Evolutionary conservation across 805 yeast species (phyloP).

Genomic region (Cyberlindnera sargentensis): DNA sequence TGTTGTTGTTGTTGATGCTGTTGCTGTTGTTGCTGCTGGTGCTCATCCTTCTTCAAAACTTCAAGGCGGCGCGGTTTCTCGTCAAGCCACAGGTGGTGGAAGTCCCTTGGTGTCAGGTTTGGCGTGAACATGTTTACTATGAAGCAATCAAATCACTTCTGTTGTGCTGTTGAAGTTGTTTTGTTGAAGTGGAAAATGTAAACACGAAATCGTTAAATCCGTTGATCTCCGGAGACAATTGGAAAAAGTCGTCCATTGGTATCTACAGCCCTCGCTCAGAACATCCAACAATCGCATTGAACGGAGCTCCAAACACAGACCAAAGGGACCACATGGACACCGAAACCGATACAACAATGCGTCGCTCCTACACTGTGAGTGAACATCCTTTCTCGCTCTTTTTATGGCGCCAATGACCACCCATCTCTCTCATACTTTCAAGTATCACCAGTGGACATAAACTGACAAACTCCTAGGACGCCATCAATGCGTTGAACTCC

Average conservation of each 20-base stretch:
- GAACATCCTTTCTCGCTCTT: background rate
- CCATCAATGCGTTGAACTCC: slow-evolving; percentile 75
- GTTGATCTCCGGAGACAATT: background rate
- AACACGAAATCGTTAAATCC: background rate
- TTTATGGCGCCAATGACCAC: too few species aligned
- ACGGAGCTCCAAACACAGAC: too few species aligned
- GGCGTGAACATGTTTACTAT: slow-evolving; percentile 38
- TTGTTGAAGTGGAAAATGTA: background rate
- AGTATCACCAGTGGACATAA: background rate
- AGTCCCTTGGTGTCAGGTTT: slow-evolving; percentile 36
- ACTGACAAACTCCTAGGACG: slow-evolving; percentile 40
- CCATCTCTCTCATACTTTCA: too few species aligned
- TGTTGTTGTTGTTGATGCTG: slow-evolving; percentile 1
- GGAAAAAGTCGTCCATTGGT: too few species aligned
- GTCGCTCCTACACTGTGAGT: slow-evolving; percentile 15
- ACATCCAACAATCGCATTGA: too few species aligned
- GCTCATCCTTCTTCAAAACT: background rate
- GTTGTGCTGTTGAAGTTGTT: too few species aligned
- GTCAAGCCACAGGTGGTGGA: slow-evolving; percentile 37
- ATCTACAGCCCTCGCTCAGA: too few species aligned
- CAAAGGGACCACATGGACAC: slow-evolving; percentile 2
- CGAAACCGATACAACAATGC: slow-evolving; percentile 6
- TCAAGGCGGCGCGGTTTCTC: slow-evolving; percentile 2
- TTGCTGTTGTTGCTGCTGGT: slow-evolving; percentile 9
- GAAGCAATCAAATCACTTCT: too few species aligned